These are phyloP conservation scores for Coemansia sp. DNA, from an alignment of 192 early-diverging fungal genomes.

Conservation along the genomic window DNA sequence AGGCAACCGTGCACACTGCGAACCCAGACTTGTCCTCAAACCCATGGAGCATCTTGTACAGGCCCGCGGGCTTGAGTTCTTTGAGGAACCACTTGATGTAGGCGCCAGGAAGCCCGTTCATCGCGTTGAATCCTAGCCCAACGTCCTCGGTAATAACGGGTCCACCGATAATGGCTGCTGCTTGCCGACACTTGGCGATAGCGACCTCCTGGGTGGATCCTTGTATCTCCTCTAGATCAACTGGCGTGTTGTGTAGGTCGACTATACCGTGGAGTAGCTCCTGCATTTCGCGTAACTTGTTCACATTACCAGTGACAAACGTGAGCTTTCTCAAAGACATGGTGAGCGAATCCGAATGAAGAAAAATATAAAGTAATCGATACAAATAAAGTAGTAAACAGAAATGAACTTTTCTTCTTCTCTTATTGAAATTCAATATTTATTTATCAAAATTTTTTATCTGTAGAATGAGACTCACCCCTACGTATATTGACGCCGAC, in stretches of 20 bases:
- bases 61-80: slow-evolving; percentile 70
- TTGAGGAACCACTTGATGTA: slow-evolving; percentile 95
- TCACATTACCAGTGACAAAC: slow-evolving; percentile 96
- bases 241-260: slow-evolving; percentile 64
- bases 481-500: slow-evolving; percentile 22
- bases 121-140: slow-evolving; percentile 89
- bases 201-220: slow-evolving; percentile 82
- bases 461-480: neutral
- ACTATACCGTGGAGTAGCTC: slow-evolving; percentile 73
- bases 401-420: neutral
- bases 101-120: slow-evolving; percentile 92
- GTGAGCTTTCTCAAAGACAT: slow-evolving; percentile 59
- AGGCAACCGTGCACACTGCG: slow-evolving; percentile 92
- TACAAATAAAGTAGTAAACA: neutral
- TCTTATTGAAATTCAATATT: neutral
- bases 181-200: slow-evolving; percentile 75
- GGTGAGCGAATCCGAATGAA: neutral
- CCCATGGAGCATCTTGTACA: slow-evolving; percentile 82
- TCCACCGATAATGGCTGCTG: slow-evolving; percentile 66
- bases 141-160: slow-evolving; percentile 95
- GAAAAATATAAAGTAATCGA: neutral
- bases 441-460: neutral
- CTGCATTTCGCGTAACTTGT: slow-evolving; percentile 92
- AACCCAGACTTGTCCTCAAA: slow-evolving; percentile 90
- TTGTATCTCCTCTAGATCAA: slow-evolving; percentile 95